These are phyloP conservation scores for Podila minutissima DNA, from an alignment of 192 early-diverging fungal genomes.

Conservation along the genomic window DNA sequence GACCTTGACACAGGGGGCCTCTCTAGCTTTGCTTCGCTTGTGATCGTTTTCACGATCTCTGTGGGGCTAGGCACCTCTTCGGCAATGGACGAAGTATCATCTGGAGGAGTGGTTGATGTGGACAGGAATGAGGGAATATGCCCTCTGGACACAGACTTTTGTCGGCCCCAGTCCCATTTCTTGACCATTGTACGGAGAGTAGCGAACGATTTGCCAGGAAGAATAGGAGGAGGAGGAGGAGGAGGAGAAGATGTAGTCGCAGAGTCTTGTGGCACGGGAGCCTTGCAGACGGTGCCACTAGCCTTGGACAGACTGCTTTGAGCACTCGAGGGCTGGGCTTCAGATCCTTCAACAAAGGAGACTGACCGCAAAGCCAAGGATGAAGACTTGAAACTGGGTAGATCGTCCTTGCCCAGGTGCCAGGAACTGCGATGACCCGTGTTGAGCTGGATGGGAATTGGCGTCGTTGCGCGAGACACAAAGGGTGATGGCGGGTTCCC, in stretches of 20 bases:
- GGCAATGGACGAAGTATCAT: not conserved
- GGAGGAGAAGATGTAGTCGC: not conserved
- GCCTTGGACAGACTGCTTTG: not conserved
- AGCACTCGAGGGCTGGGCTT: not conserved
- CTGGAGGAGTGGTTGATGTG: not conserved
- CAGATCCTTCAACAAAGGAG: constrained; percentile 22
- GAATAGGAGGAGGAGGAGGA: not conserved
- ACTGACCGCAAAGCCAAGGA: constrained; percentile 37
- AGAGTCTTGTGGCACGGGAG: not conserved
- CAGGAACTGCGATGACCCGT: constrained; percentile 17
- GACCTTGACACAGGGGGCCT: constrained; percentile 17
- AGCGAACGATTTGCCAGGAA: constrained; percentile 15
- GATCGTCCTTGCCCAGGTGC: constrained; percentile 16
- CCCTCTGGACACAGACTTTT: constrained; percentile 12
- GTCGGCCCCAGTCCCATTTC: constrained; percentile 15
- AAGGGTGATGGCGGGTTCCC: constrained; percentile 5
- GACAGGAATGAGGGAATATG: constrained; percentile 26
- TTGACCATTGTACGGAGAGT: constrained; percentile 28
- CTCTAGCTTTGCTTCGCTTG: not conserved
- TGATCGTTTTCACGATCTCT: not conserved
- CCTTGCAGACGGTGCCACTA: not conserved
- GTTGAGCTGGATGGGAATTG: not conserved
- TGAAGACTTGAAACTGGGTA: constrained; percentile 22
- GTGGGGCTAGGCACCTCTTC: not conserved
- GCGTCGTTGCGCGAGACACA: constrained; percentile 22